Evolutionary conservation across 345 rosid species (phyloP).

Genomic region (Populus euphratica): DNA sequence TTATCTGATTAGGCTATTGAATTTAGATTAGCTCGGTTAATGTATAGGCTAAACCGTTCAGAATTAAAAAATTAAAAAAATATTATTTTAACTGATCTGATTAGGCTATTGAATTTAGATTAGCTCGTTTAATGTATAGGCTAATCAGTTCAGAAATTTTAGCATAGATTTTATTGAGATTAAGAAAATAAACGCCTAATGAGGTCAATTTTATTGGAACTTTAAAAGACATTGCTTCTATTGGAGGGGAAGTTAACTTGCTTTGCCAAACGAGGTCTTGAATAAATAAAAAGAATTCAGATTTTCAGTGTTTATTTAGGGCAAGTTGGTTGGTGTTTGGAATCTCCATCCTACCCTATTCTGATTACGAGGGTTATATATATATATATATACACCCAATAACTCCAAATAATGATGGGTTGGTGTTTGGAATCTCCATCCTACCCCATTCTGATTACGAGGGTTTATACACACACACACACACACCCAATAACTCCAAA

Average conservation of each 20-base stretch:
- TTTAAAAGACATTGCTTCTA: background rate
- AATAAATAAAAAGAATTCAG: background rate
- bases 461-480: too few species aligned
- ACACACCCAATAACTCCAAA: background rate
- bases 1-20: too few species aligned
- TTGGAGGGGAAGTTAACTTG: background rate
- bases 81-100: too few species aligned
- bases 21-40: too few species aligned
- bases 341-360: background rate
- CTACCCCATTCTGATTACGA: too few species aligned
- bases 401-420: background rate
- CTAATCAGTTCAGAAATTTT: too few species aligned
- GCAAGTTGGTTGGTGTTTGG: slow-evolving; percentile 26
- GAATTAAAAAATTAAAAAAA: too few species aligned
- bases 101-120: too few species aligned
- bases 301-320: slow-evolving; percentile 14
- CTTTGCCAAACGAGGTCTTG: slow-evolving; percentile 21
- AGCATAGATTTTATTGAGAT: background rate
- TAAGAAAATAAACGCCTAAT: background rate
- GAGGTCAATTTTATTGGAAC: background rate
- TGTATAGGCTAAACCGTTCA: too few species aligned
- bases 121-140: too few species aligned
- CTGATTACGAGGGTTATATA: background rate
- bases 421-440: too few species aligned
- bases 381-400: background rate